A percentile compares a stretch with the other conserved stretches of the same genome.
phyloP scores from a whole-genome alignment of 31 red algal species.

The Endocladia muricata region DNA sequence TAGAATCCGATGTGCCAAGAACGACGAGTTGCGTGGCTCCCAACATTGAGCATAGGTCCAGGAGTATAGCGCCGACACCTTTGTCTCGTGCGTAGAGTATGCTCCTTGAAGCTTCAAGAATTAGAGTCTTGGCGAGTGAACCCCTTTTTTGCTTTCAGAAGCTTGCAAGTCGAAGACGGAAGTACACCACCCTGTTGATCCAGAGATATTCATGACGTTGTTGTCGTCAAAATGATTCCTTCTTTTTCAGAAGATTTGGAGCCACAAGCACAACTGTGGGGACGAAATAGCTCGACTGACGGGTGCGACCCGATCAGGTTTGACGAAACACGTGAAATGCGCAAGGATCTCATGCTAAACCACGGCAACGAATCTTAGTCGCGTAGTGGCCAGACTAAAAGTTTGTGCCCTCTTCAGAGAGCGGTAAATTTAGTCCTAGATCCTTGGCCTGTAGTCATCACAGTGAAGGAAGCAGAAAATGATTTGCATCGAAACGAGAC shows the following conservation, averaged over 20 bases:
- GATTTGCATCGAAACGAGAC: too few relatives aligned
- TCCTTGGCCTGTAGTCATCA: not conserved
- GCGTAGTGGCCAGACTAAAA: not conserved
- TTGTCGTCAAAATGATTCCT: not conserved
- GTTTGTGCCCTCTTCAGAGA: not conserved
- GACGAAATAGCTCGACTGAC: not conserved
- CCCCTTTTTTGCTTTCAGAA: not conserved
- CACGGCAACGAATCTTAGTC: not conserved
- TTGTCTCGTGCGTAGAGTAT: not conserved
- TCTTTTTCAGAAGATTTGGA: not conserved
- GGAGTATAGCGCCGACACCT: not conserved
- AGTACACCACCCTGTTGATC: too few relatives aligned
- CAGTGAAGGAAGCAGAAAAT: not conserved
- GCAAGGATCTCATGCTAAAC: not conserved
- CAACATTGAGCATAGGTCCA: not conserved
- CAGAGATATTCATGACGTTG: not conserved
- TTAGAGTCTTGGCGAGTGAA: not conserved
- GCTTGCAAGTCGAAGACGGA: not conserved
- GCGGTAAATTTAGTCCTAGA: not conserved
- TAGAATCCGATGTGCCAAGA: not conserved
- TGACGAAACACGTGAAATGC: not conserved
- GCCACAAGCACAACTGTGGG: not conserved
- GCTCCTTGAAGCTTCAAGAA: not conserved
- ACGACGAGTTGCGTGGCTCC: not conserved
- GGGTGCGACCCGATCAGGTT: not conserved